Base-by-base conservation (phyloP, 2,329 filamentous ascomycete genomes). In the Myotisia sp. region DNA sequence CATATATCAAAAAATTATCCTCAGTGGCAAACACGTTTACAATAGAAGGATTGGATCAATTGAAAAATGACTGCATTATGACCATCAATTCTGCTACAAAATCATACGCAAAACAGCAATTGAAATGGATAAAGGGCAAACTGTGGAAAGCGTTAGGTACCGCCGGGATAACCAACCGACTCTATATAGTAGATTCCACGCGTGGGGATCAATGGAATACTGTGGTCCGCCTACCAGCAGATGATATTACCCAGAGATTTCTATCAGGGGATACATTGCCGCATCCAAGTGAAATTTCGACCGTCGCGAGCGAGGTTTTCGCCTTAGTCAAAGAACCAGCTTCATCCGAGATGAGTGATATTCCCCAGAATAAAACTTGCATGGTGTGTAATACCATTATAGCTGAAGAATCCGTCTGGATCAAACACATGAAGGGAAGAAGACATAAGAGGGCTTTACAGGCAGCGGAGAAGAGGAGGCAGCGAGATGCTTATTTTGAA, bases 81-180 rank as follows among this genome's bases (percentile, higher is more conserved):
- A 70, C 74, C 32, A 86, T 84, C 42, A 84, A 92, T 52, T 70
- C 73, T 4, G 81, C 81, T 2, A 98, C 86, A 0, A 71, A 84
- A 6, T 83, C 86, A 45, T 98, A 98, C 50, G 82, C 87, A 2
- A 80, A 75, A 40, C 74, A 79, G 5, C 90, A 98, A 54, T 63
- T 82, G 12, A 73, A 77, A 38, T 98, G 86, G 84, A 92, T 95
- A 36, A 71, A 78, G 10, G 71, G 78, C 44, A 92, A 92, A 50
- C 68, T 92, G 17, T 68, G 90, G 26, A 74, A 77, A 6, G 72
- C 76, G 1, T 60, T 90, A 18, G 64, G 61, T 23, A 67, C 71
- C 12, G 64, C 70, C 22, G 64, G 59, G 2, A 57, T 65, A 10
- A 56, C 63, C 33, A 55, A 69, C 14, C 71, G 63, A 22, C 62